Conservation (phyloP, 768 basidiomycete genomes). For the Fomitopsis pulvina region DNA sequence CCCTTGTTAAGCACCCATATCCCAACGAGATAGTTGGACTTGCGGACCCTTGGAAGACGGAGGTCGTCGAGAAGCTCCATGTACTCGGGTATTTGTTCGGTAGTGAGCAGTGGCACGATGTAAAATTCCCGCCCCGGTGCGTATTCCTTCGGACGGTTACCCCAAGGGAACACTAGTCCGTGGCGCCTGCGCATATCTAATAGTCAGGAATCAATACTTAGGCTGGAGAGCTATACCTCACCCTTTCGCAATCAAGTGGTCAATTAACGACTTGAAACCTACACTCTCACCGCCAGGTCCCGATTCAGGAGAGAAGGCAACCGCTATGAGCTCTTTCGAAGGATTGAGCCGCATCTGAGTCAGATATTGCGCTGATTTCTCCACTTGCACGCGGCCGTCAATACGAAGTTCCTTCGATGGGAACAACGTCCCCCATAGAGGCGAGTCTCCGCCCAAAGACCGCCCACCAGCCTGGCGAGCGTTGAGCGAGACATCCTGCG, state of each 20-base stretch:
- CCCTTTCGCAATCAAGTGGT: slow-evolving; percentile 70
- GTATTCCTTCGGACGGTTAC: slow-evolving; percentile 61
- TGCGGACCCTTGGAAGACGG: slow-evolving; percentile 56
- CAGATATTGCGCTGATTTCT: slow-evolving; percentile 73
- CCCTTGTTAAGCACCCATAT: slow-evolving; percentile 85
- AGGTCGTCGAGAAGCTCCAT: slow-evolving; percentile 78
- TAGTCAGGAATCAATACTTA: slow-evolving; percentile 4
- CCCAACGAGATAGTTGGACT: slow-evolving; percentile 64
- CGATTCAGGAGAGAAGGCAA: slow-evolving; percentile 56
- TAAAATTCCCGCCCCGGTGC: slow-evolving; percentile 83
- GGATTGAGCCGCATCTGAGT: slow-evolving; percentile 72
- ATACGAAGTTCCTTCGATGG: slow-evolving; percentile 65
- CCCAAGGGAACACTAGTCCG: slow-evolving; percentile 85
- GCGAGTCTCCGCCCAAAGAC: slow-evolving; percentile 44
- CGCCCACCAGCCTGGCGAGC: slow-evolving; percentile 82
- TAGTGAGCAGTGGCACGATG: slow-evolving; percentile 67
- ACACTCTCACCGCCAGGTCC: slow-evolving; percentile 30
- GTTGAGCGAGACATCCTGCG: slow-evolving; percentile 56
- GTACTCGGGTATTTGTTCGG: slow-evolving; percentile 72
- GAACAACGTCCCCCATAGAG: slow-evolving; percentile 73
- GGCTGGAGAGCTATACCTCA: slow-evolving; percentile 30
- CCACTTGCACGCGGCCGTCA: slow-evolving; percentile 77
- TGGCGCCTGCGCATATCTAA: slow-evolving; percentile 52
- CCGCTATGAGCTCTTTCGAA: slow-evolving; percentile 73
- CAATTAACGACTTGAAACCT: slow-evolving; percentile 54